Base-by-base conservation (phyloP, 2,329 filamentous ascomycete genomes). In the Shiraia bambusicola region DNA sequence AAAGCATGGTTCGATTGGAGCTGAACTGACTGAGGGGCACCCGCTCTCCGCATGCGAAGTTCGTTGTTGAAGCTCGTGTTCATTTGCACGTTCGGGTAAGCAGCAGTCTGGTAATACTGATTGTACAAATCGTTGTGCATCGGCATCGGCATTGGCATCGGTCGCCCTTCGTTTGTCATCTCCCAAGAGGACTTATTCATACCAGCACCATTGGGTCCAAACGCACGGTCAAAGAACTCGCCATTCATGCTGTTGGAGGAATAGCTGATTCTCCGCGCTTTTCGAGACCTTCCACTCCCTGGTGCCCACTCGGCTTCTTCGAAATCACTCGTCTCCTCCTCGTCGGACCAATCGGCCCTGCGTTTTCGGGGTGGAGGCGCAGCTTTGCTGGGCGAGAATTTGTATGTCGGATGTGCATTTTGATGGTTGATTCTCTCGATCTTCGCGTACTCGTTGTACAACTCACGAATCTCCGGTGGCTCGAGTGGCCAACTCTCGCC, bases 401-500 rank as follows among this genome's bases (percentile, higher is more conserved):
- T 97, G 76, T 97, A 98, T 29, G 83, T 82, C 0, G 93, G 93
- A 55, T 95, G 89, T 2, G 92, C 90, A 38, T 80, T 78, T 40
- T 86, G 81, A 67, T 97, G 92, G 67, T 94, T 95, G 54, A 83
- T 78, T 31, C 90, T 81, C 69, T 97, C 93, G 14, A 87, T 77
- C 58, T 81, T 82, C 15, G 93, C 88, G 73, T 88, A 84, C 12
- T 82, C 75, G 62, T 87, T 88, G 73, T 89, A 98, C 56, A 85
- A 78, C 14, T 84, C 79, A 40, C 85, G 82, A 44, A 96, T 69
- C 30, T 81, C 76, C n/a, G 81, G 72, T 0, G 87, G 78, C 66
- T 97, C 93, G 56, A 89, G 71, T 4, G 82, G 81, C 93, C 93
- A 98, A 60, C 88, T 92, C 40, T 82, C 76, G 19, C 91, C 93